Conservation (phyloP, 768 basidiomycete genomes). For the Coprinellus aureogranulatus region DNA sequence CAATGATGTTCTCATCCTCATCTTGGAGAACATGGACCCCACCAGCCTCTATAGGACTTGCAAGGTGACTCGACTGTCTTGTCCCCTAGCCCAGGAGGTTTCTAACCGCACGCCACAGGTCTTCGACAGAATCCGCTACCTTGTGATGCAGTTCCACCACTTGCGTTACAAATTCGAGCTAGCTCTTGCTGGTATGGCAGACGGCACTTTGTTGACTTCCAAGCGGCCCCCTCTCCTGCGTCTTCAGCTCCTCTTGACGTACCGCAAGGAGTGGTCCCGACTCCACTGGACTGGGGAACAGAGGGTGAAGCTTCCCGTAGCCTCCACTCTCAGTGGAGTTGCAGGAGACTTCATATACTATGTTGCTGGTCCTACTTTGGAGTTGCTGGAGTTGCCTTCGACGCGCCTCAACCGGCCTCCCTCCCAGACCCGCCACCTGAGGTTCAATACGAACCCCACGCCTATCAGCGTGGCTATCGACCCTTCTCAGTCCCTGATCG, state of each 20-base stretch:
- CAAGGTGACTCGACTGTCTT: conserved; percentile 32
- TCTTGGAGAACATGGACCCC: conserved; percentile 51
- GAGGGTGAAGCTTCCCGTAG: conserved; percentile 37
- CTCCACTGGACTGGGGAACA: conserved; percentile 48
- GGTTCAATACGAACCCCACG: conserved; percentile 39
- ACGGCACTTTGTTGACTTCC: conserved; percentile 42
- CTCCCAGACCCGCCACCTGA: conserved; percentile 43
- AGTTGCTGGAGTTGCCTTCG: conserved; percentile 49
- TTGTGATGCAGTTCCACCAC: conserved; percentile 46
- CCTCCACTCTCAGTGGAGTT: conserved; percentile 36
- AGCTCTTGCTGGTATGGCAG: conserved; percentile 48
- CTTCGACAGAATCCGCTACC: conserved; percentile 42
- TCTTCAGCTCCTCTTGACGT: conserved; percentile 43
- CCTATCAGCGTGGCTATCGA: conserved; percentile 48
- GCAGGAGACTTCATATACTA: conserved; percentile 48
- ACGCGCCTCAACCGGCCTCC: conserved; percentile 43
- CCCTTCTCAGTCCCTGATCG: conserved; percentile 42
- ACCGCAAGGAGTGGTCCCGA: conserved; percentile 49
- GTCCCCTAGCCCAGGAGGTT: not conserved
- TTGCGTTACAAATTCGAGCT: conserved; percentile 52
- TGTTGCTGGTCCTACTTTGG: conserved; percentile 41
- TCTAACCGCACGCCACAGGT: conserved; percentile 32
- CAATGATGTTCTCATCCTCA: conserved; percentile 49
- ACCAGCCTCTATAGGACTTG: conserved; percentile 44
- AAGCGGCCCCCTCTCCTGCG: conserved; percentile 38